phyloP scores from a whole-genome alignment of 352 stramenopile genomes.

The Elongisporangium undulatum region DNA sequence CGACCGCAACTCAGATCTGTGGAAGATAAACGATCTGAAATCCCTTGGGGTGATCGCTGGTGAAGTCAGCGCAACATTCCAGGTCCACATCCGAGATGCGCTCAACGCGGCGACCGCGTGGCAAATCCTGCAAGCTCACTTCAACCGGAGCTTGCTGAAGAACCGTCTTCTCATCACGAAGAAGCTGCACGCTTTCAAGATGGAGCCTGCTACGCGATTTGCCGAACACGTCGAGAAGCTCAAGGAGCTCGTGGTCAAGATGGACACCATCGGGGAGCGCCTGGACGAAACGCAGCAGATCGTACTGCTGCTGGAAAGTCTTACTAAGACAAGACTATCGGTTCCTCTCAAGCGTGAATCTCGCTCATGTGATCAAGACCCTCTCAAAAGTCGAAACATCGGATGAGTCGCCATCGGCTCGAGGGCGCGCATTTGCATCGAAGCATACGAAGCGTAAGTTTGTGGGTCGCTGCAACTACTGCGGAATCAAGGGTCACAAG shows the following conservation, averaged over 20 bases:
- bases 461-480: not conserved
- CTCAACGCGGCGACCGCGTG: constrained; percentile 10
- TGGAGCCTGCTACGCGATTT: constrained; percentile 12
- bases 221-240: constrained; percentile 13
- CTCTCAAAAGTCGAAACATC: not conserved
- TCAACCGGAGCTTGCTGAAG: constrained; percentile 20
- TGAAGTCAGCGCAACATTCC: constrained; percentile 10
- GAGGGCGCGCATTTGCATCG: not conserved
- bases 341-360: not conserved
- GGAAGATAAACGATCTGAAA: constrained; percentile 16
- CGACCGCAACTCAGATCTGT: constrained; percentile 2
- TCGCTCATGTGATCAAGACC: constrained; percentile 1
- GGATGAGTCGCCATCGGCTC: not conserved
- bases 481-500: constrained; percentile 1
- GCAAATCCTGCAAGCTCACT: constrained; percentile 11
- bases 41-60: constrained; percentile 20
- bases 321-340: constrained; percentile 18
- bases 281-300: constrained; percentile 19
- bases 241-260: constrained; percentile 15
- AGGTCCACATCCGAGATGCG: constrained; percentile 11
- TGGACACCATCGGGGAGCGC: constrained; percentile 17
- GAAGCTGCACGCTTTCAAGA: constrained; percentile 18
- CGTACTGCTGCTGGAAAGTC: constrained; percentile 16
- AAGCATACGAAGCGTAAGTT: not conserved
- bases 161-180: constrained; percentile 19